A percentile compares a stretch with the other conserved stretches of the same genome.
Evolutionary conservation across 2,329 filamentous ascomycete genomes (phyloP).

Genomic region (Calonectria hongkongensis): DNA sequence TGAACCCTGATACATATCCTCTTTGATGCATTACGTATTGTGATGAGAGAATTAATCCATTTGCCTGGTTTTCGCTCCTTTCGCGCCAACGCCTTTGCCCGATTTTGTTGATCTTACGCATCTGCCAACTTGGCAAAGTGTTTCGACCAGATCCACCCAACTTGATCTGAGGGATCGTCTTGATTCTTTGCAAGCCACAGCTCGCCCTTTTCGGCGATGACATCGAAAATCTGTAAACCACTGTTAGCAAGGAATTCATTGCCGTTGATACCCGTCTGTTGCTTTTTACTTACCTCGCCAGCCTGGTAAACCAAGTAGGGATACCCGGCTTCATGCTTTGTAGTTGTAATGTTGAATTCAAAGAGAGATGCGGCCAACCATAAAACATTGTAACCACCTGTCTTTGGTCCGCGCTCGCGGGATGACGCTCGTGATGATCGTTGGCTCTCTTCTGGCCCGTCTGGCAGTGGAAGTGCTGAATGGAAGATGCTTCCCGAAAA

Average conservation of each 20-base stretch:
- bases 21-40: conserved; percentile 52
- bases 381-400: conserved; percentile 81
- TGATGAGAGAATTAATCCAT: conserved; percentile 43
- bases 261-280: neutral
- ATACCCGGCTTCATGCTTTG: conserved; percentile 94
- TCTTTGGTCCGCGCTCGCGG: conserved; percentile 71
- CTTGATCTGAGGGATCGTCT: conserved; percentile 85
- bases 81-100: conserved; percentile 41
- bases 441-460: conserved; percentile 74
- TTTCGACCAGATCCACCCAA: conserved; percentile 99
- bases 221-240: conserved; percentile 81
- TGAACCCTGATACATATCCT: conserved; percentile 51
- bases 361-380: conserved; percentile 96
- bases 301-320: conserved; percentile 97
- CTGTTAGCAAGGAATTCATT: conserved; percentile 5
- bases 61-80: conserved; percentile 41
- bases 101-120: conserved; percentile 56
- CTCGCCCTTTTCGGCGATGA: conserved; percentile 97
- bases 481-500: conserved; percentile 86
- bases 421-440: conserved; percentile 76
- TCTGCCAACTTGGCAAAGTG: conserved; percentile 87
- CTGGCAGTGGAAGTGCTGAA: conserved; percentile 88
- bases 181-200: conserved; percentile 98
- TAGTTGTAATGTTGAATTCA: conserved; percentile 96
- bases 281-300: conserved; percentile 79